Percentiles rank a stretch among this genome's conserved stretches.
phyloP scores from a whole-genome alignment of 1,139 yeast species.

The Hanseniaspora sp. region DNA sequence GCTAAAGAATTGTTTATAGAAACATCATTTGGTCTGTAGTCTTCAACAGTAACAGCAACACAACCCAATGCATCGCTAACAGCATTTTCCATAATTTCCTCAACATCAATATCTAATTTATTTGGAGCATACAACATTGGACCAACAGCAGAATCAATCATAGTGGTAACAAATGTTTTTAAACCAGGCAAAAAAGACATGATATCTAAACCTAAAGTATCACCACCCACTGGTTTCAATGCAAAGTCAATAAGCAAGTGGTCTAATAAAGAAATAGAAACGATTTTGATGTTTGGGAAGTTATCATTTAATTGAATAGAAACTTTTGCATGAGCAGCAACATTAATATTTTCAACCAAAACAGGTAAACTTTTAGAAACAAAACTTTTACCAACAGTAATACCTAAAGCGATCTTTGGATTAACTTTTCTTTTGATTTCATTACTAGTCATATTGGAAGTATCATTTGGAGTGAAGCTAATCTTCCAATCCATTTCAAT shows the following conservation, averaged over 20 bases:
- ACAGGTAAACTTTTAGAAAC: constrained; percentile 65
- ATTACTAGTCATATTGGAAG: constrained; percentile 68
- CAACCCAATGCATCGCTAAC: constrained; percentile 59
- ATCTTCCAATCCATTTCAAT: constrained; percentile 79
- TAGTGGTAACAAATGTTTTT: constrained; percentile 56
- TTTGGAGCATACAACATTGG: constrained; percentile 79
- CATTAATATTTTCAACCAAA: constrained; percentile 66
- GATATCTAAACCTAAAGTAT: constrained; percentile 67
- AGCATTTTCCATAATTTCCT: constrained; percentile 53
- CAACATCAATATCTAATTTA: constrained; percentile 61
- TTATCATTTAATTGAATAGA: constrained; percentile 49
- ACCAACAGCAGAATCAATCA: constrained; percentile 57
- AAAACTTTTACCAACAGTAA: constrained; percentile 66
- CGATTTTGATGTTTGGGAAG: constrained; percentile 65
- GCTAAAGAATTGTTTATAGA: neutral
- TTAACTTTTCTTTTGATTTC: constrained; percentile 59
- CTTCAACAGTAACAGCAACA: constrained; percentile 49
- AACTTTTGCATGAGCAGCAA: constrained; percentile 59
- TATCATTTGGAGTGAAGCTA: constrained; percentile 68
- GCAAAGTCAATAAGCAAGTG: constrained; percentile 69
- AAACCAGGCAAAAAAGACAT: constrained; percentile 77
- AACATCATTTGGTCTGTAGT: constrained; percentile 31
- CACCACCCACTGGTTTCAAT: constrained; percentile 81
- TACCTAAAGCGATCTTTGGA: constrained; percentile 71
- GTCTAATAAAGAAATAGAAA: constrained; percentile 60